Evolutionary conservation across 164 flowering plant species (phyloP).

Genomic region (Annona squamosa): DNA sequence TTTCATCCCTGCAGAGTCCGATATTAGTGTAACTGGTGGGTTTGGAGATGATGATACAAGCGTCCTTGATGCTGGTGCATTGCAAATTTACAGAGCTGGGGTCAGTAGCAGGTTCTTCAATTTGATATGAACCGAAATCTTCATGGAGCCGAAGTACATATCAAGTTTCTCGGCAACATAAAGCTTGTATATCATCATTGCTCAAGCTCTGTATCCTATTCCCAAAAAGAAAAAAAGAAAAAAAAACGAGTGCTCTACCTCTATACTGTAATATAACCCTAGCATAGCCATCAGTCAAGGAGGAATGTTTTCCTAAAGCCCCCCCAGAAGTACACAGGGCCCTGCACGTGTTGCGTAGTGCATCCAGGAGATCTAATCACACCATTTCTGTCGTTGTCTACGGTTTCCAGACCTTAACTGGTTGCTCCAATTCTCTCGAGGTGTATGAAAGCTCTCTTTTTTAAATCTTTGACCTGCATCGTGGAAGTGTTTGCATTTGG

Average conservation of each 20-base stretch:
- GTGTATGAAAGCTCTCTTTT: no score
- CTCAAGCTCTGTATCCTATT: not conserved
- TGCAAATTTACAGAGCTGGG: conserved; percentile 65
- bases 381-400: no score
- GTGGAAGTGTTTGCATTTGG: no score
- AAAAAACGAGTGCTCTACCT: no score
- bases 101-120: conserved; percentile 44
- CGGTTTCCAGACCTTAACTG: no score
- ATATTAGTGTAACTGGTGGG: conserved; percentile 29
- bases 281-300: not conserved
- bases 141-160: not conserved
- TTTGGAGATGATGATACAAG: conserved; percentile 4
- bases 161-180: not conserved
- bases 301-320: not conserved
- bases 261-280: no score
- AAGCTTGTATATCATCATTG: not conserved
- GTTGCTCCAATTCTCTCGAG: no score
- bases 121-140: not conserved
- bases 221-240: no score
- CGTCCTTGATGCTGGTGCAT: conserved; percentile 3
- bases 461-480: no score
- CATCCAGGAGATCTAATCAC: not conserved
- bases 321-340: not conserved
- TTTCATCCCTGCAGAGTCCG: conserved; percentile 57
- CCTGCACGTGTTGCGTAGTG: not conserved